Conservation (phyloP, 2,329 filamentous ascomycete species). For the Mariannaea elegans region DNA sequence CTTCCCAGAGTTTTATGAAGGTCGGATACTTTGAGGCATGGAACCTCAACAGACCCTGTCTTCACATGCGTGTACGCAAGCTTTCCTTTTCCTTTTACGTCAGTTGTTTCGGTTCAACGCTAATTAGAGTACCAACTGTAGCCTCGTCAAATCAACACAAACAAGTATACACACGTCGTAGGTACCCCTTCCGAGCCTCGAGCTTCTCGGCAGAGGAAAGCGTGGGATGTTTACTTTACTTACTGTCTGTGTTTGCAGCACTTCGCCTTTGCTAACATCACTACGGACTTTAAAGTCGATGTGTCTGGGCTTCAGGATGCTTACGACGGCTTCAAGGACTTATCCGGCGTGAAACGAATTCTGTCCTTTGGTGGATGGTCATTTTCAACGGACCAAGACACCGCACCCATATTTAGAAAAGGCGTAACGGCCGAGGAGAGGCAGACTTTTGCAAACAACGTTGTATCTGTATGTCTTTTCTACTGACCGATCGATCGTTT, state of each 20-base stretch:
- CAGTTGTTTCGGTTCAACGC: no score
- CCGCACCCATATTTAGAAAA: constrained; percentile 27
- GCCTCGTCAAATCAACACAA: constrained; percentile 36
- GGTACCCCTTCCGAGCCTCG: no score
- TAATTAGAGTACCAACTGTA: no score
- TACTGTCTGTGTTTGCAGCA: no score
- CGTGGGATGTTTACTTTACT: no score
- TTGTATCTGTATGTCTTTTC: no score
- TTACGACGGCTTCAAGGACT: constrained; percentile 41
- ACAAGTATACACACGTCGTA: constrained; percentile 29
- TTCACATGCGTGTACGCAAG: constrained; percentile 31
- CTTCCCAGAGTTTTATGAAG: not conserved
- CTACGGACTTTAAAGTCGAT: constrained; percentile 33
- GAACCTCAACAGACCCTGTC: constrained; percentile 17
- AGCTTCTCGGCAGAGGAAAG: no score
- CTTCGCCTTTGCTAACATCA: constrained; percentile 37
- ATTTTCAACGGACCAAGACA: constrained; percentile 25
- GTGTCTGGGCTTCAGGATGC: constrained; percentile 33
- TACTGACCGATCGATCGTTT: no score
- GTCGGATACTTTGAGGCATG: constrained; percentile 20
- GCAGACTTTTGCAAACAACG: constrained; percentile 42
- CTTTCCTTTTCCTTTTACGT: no score
- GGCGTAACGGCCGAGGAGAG: constrained; percentile 43
- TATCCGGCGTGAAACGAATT: constrained; percentile 30
- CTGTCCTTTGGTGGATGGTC: constrained; percentile 42